A percentile compares a stretch with the other conserved stretches of the same genome.
phyloP scores from a whole-genome alignment of 352 stramenopile genomes.

The Thraustochytrium striatum region DNA sequence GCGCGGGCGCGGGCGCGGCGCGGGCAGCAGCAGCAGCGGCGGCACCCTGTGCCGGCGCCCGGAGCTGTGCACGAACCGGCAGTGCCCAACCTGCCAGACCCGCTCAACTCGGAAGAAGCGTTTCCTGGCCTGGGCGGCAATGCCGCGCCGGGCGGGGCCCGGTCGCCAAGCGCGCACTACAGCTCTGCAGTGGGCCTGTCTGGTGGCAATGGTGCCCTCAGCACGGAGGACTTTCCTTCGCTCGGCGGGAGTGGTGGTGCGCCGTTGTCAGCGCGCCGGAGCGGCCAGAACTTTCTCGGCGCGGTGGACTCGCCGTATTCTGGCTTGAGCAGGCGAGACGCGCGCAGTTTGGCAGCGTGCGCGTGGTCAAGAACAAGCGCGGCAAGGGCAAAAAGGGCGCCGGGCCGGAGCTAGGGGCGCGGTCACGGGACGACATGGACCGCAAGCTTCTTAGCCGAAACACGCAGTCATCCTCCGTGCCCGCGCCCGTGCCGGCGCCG shows the following conservation, averaged over 20 bases:
- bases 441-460: not conserved
- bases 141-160: not conserved
- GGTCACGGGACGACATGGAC: not conserved
- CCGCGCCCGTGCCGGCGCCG: not conserved
- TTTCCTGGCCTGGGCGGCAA: not conserved
- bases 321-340: not conserved
- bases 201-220: not conserved
- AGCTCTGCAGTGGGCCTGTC: not conserved
- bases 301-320: slow-evolving; percentile 17
- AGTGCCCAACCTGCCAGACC: too few species aligned
- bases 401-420: not conserved
- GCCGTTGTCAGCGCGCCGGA: not conserved
- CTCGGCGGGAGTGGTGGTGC: not conserved
- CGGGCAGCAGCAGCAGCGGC: too few species aligned
- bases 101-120: not conserved
- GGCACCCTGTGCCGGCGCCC: not conserved
- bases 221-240: not conserved
- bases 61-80: not conserved
- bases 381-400: not conserved
- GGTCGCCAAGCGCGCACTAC: not conserved
- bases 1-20: not conserved
- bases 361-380: slow-evolving; percentile 22
- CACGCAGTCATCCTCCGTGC: not conserved
- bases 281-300: slow-evolving; percentile 37
- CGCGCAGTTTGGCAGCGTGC: not conserved